These are phyloP conservation scores for Lachancea quebecensis DNA, from an alignment of 805 yeast genomes.

Conservation along the genomic window DNA sequence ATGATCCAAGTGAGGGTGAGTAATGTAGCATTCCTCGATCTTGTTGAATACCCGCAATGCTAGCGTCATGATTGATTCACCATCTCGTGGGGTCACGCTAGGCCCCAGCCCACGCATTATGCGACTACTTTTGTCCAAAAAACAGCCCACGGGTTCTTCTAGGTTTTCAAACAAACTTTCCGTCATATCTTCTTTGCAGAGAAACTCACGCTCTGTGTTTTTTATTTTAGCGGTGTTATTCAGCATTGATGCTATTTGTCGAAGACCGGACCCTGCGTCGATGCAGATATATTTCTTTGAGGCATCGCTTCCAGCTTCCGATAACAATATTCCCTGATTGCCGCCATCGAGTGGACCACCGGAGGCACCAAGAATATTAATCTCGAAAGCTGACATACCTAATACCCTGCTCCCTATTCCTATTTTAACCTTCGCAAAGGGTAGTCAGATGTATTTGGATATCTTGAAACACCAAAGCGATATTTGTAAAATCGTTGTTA, in stretches of 20 bases:
- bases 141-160: conserved; percentile 17
- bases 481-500: too few relatives aligned
- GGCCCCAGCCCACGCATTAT: conserved; percentile 15
- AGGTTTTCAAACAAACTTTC: conserved; percentile 21
- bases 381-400: conserved; percentile 37
- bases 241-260: conserved; percentile 43
- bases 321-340: conserved; percentile 62
- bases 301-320: conserved; percentile 37
- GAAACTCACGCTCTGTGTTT: neutral
- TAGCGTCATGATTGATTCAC: conserved; percentile 24
- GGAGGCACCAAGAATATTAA: conserved; percentile 66
- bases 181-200: conserved; percentile 5
- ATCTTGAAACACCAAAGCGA: too few relatives aligned
- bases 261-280: conserved; percentile 76
- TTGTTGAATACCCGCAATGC: conserved; percentile 32
- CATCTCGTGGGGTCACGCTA: conserved; percentile 8
- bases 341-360: conserved; percentile 79
- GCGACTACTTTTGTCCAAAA: conserved; percentile 8
- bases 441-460: too few relatives aligned
- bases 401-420: conserved; percentile 4
- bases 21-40: conserved; percentile 45
- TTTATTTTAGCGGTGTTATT: conserved; percentile 7
- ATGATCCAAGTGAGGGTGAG: conserved; percentile 87
- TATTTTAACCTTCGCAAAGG: too few relatives aligned
- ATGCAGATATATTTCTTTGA: conserved; percentile 44